Evolutionary conservation across 2,329 filamentous ascomycete genomes (phyloP), one percentile per base, ranked within the genome.

Genomic region (Pseudodiploospora longispora): DNA sequence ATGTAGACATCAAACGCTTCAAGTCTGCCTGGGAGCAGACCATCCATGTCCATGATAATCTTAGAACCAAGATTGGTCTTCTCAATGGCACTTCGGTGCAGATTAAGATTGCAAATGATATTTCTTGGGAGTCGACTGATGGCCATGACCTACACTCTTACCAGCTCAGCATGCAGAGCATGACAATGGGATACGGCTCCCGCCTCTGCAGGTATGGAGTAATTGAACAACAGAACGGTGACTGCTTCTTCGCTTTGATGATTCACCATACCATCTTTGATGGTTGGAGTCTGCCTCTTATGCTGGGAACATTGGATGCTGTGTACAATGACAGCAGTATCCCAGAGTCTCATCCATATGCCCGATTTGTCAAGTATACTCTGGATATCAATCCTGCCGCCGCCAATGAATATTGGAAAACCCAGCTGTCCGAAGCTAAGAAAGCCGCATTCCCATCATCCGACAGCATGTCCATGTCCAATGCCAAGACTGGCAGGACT

Each of bases 1-100:
- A 52, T n/a, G 31, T 55, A 2, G 51, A 62, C 7, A 27, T 45
- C 6, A 6, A 38, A 4, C 42, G 6, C 5, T 47, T 51, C 35
- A 47, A 46, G 29, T 6, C 19, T 7, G 49, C 49, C 7, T 51
- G 49, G 47, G 47, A 47, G 30, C 27, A 30, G 5, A 46, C 42
- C 4, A 36, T 46, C 3, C 12, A 42, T 27, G 12, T 36, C 10
- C 40, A 38, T 9, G 8, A 27, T 5, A 49, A 41, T 31, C 29
- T 50, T 7, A 39, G 49, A 6, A 47, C 49, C 4, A 40, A 44
- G 5, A 49, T 51, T 31, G 29, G 47, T 12, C 36, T 40, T 6
- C 9, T 44, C 4, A 10, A 36, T 19, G 46, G 40, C 2, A 10
- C 32, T 10, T 36, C 43, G 10, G 6, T 42, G 3, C 48, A 50